Base-by-base conservation (phyloP, 176 grass and related monocot species). In the Zoysia pacifica region DNA sequence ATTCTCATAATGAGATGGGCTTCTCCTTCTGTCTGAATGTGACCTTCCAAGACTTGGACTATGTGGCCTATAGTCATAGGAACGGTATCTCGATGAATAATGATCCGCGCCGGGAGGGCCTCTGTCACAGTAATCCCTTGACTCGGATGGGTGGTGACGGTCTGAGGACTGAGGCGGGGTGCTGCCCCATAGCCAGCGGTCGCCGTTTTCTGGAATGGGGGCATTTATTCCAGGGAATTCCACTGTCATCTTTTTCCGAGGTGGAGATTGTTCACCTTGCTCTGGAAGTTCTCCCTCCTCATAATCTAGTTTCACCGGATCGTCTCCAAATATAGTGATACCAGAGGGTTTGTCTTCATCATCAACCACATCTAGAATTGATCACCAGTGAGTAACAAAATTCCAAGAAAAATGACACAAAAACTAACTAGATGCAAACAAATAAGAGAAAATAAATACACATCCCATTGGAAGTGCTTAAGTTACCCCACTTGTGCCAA, bases 161-260 rank as follows among this genome's bases (percentile, higher is more conserved):
- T 12, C 70, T 43, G 65, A 85, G 67, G 62, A 62, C 37, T 66
- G 83, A 63, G 73, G 75, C 5, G 77, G 92, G 15, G 81, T 7
- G 48, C 85, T 67, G 51, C 76, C 86, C 96, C 96, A 99, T 10
- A 90, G 88, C 51, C 82, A 87, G 40, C 62, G 82, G 78, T 99
- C 96, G 12, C 90, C 88, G 0, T 93, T 87, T 54, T 95, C 96
- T 72, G 92, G 96, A 47, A 99, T 79, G 0, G 96, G 92, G 7
- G 88, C 92, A 28, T 99, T 99, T 89, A 99, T 86, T 60, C 96
- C 96, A 1, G 92, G 92, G 75, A 99, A 93, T 61, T 91, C 86
- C 58, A 95, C 92, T 8, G 88, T 91, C 96, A 87, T 89, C 83
- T 19, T 89, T 86, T 48, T 91, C 75, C 62, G 66, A 64, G 82